These are phyloP conservation scores for Rhynchospora pubera DNA, from an alignment of 176 grass and related monocot species.

Conservation along the genomic window DNA sequence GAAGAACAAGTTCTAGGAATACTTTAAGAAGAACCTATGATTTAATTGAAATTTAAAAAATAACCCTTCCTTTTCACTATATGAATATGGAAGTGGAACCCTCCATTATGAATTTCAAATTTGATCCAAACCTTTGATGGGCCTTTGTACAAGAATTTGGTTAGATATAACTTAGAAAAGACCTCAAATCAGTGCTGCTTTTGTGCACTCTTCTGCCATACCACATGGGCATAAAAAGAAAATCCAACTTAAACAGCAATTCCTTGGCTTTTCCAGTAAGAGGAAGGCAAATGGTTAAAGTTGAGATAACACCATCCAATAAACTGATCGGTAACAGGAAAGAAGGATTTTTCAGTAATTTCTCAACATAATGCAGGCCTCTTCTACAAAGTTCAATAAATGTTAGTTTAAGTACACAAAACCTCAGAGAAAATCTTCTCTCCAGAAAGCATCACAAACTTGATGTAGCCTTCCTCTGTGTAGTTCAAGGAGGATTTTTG, in stretches of 20 bases:
- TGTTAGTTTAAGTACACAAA: background rate
- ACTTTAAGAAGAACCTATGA: background rate
- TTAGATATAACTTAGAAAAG: background rate
- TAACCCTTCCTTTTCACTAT: background rate
- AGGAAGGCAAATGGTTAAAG: background rate
- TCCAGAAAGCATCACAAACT: slow-evolving; percentile 92
- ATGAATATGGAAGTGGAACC: background rate
- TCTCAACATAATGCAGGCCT: background rate
- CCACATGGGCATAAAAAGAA: background rate
- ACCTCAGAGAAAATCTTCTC: slow-evolving; percentile 87
- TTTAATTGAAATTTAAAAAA: background rate
- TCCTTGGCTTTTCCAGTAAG: background rate
- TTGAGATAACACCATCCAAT: background rate
- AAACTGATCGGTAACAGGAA: background rate
- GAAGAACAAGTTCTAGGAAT: background rate
- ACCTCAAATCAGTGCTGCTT: background rate
- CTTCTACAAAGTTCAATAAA: background rate
- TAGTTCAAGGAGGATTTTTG: slow-evolving; percentile 31
- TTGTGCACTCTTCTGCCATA: background rate
- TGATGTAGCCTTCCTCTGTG: slow-evolving; percentile 63
- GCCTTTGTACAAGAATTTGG: background rate
- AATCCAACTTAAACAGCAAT: background rate
- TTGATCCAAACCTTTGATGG: background rate
- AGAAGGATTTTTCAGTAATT: background rate
- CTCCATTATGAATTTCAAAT: background rate